Evolutionary conservation across 257 asterid species (phyloP), one percentile per base, ranked within the genome.

Genomic region (Nicotiana tabacum): DNA sequence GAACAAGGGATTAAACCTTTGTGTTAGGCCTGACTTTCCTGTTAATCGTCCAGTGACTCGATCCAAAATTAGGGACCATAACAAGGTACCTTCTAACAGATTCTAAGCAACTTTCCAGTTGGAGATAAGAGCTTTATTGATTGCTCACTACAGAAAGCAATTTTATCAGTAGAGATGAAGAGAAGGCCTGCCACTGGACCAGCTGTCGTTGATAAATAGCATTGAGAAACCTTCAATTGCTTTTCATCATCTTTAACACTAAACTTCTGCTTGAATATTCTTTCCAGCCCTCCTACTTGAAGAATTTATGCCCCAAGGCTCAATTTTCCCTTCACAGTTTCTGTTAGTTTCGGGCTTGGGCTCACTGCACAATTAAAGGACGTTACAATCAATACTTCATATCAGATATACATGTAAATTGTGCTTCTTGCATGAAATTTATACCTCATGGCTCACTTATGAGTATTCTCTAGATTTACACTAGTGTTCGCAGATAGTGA

Each of bases 261-360:
- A 32, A 84, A 84, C 0, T 55, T 37, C 27, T 80, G 81, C 62
- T 13, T 79, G 67, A 84, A 84, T 39, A 70, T 82, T 17, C 74
- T 84, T 48, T 84, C 81, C 77, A 84, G 33, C 17, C 86, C 86
- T 65, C 86, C 86, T 79, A 80, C 35, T 69, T 3, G 84, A 39
- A 84, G 66, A 10, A 84, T 84, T 30, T 83, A 87, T 27, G 91
- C 89, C 70, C 92, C 90, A 64, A 90, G 55, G 33, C 88, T 87
- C 82, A 90, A 30, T 83, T 90, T 90, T 33, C 93, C 92, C 57
- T 85, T 89, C 66, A 90, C 83, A 2, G 88, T 86, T 83, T 89
- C 91, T 10, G 87, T 87, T 4, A 90, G 48, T 56, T 89, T 91
- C 0, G 87, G 87, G 56, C 90, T 88, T 74, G 89, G 81, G 82